phyloP scores from a whole-genome alignment of 2,329 filamentous ascomycete species.

The Aquanectria penicillioides region DNA sequence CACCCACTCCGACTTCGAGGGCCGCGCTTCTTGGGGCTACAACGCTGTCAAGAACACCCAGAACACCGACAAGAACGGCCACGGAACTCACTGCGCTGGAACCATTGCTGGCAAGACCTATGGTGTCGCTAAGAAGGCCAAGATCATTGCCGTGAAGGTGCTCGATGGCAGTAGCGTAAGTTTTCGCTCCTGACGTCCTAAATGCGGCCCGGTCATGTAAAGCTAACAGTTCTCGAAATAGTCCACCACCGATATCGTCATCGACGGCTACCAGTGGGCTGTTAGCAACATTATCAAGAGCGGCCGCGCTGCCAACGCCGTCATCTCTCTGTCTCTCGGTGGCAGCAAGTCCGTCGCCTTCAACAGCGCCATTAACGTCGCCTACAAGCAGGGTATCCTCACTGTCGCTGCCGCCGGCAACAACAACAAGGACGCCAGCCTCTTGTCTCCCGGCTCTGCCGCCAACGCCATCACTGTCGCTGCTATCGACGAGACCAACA shows the following conservation, averaged over 20 bases:
- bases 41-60: slow-evolving; percentile 48
- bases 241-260: slow-evolving; percentile 39
- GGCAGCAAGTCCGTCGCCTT: slow-evolving; percentile 56
- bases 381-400: slow-evolving; percentile 58
- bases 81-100: slow-evolving; percentile 60
- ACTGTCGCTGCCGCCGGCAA: slow-evolving; percentile 67
- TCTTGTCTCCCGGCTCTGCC: slow-evolving; percentile 59
- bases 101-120: slow-evolving; percentile 56
- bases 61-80: slow-evolving; percentile 51
- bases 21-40: slow-evolving; percentile 51
- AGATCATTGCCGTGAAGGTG: slow-evolving; percentile 58
- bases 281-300: slow-evolving; percentile 52
- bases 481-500: slow-evolving; percentile 53
- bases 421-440: slow-evolving; percentile 49
- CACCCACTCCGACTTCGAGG: slow-evolving; percentile 56
- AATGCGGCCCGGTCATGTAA: no score
- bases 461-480: slow-evolving; percentile 63
- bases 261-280: slow-evolving; percentile 51
- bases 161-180: slow-evolving; percentile 43
- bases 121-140: slow-evolving; percentile 57
- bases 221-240: slow-evolving; percentile 2
- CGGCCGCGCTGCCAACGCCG: slow-evolving; percentile 53
- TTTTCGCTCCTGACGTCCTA: neutral
- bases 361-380: slow-evolving; percentile 60
- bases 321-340: slow-evolving; percentile 67